Evolutionary conservation across 1,284 basidiomycete genomes (phyloP).

Genomic region (Veloporphyrellus conicus): DNA sequence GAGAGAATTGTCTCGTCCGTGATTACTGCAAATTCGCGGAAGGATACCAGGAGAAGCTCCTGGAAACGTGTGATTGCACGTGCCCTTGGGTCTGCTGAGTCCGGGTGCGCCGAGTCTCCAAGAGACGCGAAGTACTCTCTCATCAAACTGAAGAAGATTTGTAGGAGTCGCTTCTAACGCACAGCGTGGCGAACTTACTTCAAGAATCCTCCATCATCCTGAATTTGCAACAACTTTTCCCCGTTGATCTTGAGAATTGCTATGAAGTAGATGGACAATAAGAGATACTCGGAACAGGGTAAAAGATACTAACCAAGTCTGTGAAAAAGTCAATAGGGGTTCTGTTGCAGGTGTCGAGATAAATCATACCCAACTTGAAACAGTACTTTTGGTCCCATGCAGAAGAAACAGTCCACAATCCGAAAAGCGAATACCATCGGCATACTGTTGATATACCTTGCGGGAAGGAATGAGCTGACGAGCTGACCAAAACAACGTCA

Average conservation of each 20-base stretch:
- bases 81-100: conserved; percentile 83
- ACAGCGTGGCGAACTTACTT: conserved; percentile 50
- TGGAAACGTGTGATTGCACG: conserved; percentile 98
- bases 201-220: conserved; percentile 97
- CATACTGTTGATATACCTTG: conserved; percentile 96
- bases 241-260: conserved; percentile 99
- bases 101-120: conserved; percentile 91
- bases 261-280: conserved; percentile 24
- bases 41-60: conserved; percentile 91
- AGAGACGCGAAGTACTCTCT: conserved; percentile 91
- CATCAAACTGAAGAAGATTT: conserved; percentile 65
- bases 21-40: conserved; percentile 96
- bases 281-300: not conserved
- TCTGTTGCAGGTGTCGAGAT: not conserved
- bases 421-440: conserved; percentile 99
- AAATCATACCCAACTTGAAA: conserved; percentile 89
- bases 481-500: not conserved
- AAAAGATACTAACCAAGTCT: conserved; percentile 42
- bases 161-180: not conserved
- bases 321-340: conserved; percentile 15
- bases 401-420: conserved; percentile 98
- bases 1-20: conserved; percentile 91
- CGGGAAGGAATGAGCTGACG: conserved; percentile 7
- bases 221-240: conserved; percentile 87
- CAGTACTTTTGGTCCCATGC: conserved; percentile 97